Evolutionary conservation across 164 flowering plant genomes (phyloP).

Genomic region (Dillenia turbinata): DNA sequence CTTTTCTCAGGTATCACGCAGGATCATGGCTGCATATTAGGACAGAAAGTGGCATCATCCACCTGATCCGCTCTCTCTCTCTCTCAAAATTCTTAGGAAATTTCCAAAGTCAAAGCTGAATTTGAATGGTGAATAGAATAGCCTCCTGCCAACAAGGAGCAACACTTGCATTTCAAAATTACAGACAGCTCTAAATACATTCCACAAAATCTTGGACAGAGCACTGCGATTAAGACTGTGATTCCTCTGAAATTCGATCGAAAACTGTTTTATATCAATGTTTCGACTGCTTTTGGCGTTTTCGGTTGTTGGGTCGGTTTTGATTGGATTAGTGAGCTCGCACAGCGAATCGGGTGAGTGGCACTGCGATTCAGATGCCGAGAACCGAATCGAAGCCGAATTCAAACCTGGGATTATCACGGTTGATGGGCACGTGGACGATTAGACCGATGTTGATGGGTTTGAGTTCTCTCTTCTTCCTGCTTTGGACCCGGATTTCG

Average conservation of each 20-base stretch:
- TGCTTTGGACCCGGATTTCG: conserved; percentile 88
- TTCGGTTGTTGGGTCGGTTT: conserved; percentile 3
- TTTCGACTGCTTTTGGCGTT: conserved; percentile 16
- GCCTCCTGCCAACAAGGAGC: not conserved
- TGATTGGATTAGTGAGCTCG: conserved; percentile 31
- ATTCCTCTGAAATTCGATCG: not conserved
- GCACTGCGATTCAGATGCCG: conserved; percentile 66
- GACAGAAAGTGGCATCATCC: too few relatives aligned
- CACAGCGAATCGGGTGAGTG: conserved; percentile 76
- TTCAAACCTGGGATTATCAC: conserved; percentile 69
- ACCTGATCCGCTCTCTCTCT: too few relatives aligned
- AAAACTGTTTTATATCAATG: conserved; percentile 16
- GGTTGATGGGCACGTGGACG: conserved; percentile 80
- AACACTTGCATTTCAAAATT: not conserved
- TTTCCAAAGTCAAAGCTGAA: not conserved
- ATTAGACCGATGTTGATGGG: conserved; percentile 77
- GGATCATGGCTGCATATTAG: too few relatives aligned
- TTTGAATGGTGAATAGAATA: not conserved
- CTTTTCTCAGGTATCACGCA: too few relatives aligned
- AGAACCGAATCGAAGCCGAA: conserved; percentile 46
- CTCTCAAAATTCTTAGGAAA: too few relatives aligned
- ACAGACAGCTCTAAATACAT: too few relatives aligned
- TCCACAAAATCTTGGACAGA: not conserved
- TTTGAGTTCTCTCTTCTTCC: conserved; percentile 79
- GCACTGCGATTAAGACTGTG: not conserved